A percentile compares a stretch with the other conserved stretches of the same genome.
phyloP scores from a whole-genome alignment of 331 rosid genomes.

The Stylosanthes scabra region DNA sequence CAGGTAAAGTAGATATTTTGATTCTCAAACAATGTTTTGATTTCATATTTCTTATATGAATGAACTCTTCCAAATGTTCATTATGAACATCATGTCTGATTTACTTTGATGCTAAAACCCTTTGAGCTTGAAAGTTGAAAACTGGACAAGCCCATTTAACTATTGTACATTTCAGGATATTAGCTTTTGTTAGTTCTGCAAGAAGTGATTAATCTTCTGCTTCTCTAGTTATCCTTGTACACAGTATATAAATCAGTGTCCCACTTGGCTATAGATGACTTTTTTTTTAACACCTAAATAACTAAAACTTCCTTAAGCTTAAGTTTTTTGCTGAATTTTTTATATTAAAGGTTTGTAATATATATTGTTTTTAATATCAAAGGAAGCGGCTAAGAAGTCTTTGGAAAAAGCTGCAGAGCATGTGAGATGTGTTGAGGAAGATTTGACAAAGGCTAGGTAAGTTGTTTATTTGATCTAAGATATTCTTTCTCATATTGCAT shows the following conservation, averaged over 20 bases:
- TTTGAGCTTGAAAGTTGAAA: slow-evolving; percentile 5
- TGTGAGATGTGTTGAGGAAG: slow-evolving; percentile 85
- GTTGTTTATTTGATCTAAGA: slow-evolving; percentile 4
- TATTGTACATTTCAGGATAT: not conserved
- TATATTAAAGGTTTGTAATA: not conserved
- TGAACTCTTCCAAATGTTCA: not conserved
- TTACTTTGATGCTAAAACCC: not conserved
- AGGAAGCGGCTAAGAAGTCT: slow-evolving; percentile 73
- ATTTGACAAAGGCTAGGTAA: slow-evolving; percentile 77
- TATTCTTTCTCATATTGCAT: slow-evolving; percentile 7
- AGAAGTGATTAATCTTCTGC: not conserved
- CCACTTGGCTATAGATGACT: not conserved
- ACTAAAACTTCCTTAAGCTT: not conserved
- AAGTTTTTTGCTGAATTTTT: slow-evolving; percentile 1
- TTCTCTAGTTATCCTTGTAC: not conserved
- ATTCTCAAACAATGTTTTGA: slow-evolving; percentile 6
- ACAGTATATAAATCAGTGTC: not conserved
- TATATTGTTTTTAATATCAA: slow-evolving; percentile 31
- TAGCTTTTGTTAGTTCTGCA: slow-evolving; percentile 4
- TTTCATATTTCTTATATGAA: slow-evolving; percentile 1
- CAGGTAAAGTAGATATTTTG: slow-evolving; percentile 59
- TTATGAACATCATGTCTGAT: not conserved
- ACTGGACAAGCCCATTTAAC: not conserved
- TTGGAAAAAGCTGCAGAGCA: slow-evolving; percentile 73
- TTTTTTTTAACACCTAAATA: not conserved